A percentile compares a stretch with the other conserved stretches of the same genome.
Conservation (phyloP, 169 alveolate species). For the Eimeria zaria region DNA sequence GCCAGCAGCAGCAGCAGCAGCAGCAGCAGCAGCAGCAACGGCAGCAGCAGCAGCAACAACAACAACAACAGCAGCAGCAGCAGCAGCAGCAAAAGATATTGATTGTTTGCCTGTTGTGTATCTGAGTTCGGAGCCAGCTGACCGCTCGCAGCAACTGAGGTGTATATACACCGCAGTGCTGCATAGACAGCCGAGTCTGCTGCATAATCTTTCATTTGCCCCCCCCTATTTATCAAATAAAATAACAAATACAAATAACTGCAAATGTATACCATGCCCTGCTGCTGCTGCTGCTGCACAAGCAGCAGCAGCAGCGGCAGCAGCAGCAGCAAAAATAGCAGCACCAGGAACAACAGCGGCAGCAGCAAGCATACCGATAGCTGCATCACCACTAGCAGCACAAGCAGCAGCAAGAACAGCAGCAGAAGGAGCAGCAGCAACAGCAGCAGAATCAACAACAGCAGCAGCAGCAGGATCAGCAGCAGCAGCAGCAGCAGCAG, state of each 20-base stretch:
- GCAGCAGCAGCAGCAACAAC: not conserved
- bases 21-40: not conserved
- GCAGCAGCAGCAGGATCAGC: constrained; percentile 25
- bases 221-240: not conserved
- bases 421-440: not conserved
- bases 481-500: no score
- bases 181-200: not conserved
- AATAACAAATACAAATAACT: not conserved
- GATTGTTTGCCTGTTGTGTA: not conserved
- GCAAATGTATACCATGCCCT: not conserved
- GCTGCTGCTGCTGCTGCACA: constrained; percentile 29
- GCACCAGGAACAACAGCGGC: not conserved
- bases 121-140: not conserved
- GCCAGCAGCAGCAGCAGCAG: not conserved
- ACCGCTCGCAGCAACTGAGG: not conserved
- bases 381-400: not conserved
- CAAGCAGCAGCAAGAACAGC: not conserved
- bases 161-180: constrained; percentile 11
- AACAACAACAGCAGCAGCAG: not conserved
- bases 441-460: not conserved
- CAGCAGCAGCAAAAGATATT: not conserved
- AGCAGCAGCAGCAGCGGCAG: constrained; percentile 17
- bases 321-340: not conserved
- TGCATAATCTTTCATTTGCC: not conserved
- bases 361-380: not conserved